Conservation (phyloP, 768 basidiomycete species). For the Fomitopsis serialis region DNA sequence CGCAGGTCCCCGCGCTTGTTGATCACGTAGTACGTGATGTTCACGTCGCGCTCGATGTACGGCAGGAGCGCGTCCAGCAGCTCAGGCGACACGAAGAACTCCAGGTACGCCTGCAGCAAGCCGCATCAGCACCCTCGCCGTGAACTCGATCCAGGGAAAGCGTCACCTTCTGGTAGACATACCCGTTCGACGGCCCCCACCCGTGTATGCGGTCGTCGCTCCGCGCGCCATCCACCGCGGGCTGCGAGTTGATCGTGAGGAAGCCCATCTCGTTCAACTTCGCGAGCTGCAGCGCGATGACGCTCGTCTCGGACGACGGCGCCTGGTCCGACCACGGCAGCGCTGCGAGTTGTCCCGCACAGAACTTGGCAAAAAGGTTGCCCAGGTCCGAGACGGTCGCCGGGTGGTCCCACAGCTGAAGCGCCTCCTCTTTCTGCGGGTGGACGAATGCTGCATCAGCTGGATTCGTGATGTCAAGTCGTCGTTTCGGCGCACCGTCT, state of each 20-base stretch:
- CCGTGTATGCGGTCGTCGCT: slow-evolving; percentile 85
- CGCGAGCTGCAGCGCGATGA: slow-evolving; percentile 74
- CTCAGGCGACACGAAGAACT: slow-evolving; percentile 84
- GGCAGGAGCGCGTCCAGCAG: slow-evolving; percentile 68
- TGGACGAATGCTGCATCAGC: slow-evolving; percentile 3
- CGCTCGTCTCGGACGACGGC: slow-evolving; percentile 76
- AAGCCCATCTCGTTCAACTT: slow-evolving; percentile 89
- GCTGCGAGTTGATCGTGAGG: slow-evolving; percentile 96
- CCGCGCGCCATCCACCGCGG: slow-evolving; percentile 84
- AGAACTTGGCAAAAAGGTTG: slow-evolving; percentile 80
- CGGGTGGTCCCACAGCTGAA: slow-evolving; percentile 87
- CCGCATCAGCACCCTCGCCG: background rate
- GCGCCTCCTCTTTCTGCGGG: slow-evolving; percentile 75
- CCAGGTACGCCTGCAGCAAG: slow-evolving; percentile 75
- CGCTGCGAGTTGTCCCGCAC: slow-evolving; percentile 61
- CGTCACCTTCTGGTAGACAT: slow-evolving; percentile 88
- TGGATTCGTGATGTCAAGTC: background rate
- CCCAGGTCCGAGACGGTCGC: slow-evolving; percentile 58
- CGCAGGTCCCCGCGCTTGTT: slow-evolving; percentile 92
- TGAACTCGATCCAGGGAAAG: background rate
- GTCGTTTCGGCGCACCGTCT: slow-evolving; percentile 50
- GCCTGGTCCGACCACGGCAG: slow-evolving; percentile 95
- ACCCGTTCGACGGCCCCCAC: slow-evolving; percentile 93
- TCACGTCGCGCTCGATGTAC: slow-evolving; percentile 79
- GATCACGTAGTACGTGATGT: slow-evolving; percentile 95